These are phyloP conservation scores for Eucalyptus pauciflora DNA, from an alignment of 345 rosid species.

Conservation along the genomic window DNA sequence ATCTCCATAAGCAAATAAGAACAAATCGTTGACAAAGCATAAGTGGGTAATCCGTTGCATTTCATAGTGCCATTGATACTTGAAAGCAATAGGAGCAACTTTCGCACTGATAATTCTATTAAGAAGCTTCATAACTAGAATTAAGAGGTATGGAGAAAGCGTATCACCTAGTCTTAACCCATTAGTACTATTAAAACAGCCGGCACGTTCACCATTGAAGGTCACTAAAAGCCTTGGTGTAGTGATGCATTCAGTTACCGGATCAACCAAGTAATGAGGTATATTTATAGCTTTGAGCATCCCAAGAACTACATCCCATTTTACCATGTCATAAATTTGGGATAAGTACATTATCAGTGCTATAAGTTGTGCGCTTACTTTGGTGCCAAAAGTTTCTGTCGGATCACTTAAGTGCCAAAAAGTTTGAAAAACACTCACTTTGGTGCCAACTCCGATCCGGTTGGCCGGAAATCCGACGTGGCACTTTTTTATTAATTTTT, in stretches of 20 bases:
- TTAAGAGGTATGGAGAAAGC: neutral
- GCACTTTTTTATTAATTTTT: too few species aligned
- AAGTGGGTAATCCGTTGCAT: neutral
- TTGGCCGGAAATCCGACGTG: too few species aligned
- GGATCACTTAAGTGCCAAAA: too few species aligned
- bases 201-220: too few species aligned
- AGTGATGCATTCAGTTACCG: neutral
- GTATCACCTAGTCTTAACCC: neutral
- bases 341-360: too few species aligned
- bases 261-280: neutral
- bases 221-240: neutral
- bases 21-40: neutral
- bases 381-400: too few species aligned
- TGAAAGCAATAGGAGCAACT: neutral
- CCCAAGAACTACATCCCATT: neutral
- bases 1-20: neutral
- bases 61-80: fast-evolving
- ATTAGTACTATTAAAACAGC: neutral
- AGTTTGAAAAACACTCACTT: too few species aligned
- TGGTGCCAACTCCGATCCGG: too few species aligned
- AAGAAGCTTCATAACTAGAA: neutral
- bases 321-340: neutral
- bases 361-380: too few species aligned
- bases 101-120: neutral
- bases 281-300: neutral